Evolutionary conservation across 2,329 filamentous ascomycete genomes (phyloP), one percentile per base, ranked within the genome.

Genomic region (Ceratocystis diversiconidia): DNA sequence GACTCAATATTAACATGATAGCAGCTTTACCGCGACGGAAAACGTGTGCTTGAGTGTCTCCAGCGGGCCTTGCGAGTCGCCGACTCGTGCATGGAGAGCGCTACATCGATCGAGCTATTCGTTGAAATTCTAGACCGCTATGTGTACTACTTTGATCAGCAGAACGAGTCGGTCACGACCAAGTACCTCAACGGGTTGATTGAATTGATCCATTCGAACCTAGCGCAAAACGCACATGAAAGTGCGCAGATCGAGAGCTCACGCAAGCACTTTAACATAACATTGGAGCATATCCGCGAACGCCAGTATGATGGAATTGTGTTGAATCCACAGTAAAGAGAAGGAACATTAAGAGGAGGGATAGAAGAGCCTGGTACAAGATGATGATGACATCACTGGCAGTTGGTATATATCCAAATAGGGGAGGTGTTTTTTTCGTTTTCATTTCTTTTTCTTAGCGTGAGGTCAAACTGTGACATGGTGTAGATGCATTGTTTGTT

Each of bases 71-170:
- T 99, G 8, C 87, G 95, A 44, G 95, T 99, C 32, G 95, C 94
- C 1, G 94, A 99, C 75, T 95, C 94, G 5, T 99, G 94, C 78
- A 99, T 99, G 94, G 95, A 99, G 76, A 94, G 92, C 6, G 90
- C 91, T 5, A 91, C 96, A 3, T 96, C 91, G 2, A 94, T 99
- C 60, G 95, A 99, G 76, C 82, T 99, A 61, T 99, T 99, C 76
- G 92, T 99, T 66, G 94, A 99, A 77, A 99, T 99, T 69, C 79
- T 99, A 65, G 96, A 99, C 75, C 86, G 94, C 75, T 99, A 99
- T 74, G 92, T 97, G 64, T 99, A 99, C 76, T 99, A 97, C 79
- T 99, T 96, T 78, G 94, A 99, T 75, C 92, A 99, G 75, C 90
- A 96, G 74, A 99, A 99, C 76, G 94, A 99, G 77, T 92, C 92